phyloP scores from a whole-genome alignment of 768 basidiomycete species.

The Coprinopsis strossmayeri region DNA sequence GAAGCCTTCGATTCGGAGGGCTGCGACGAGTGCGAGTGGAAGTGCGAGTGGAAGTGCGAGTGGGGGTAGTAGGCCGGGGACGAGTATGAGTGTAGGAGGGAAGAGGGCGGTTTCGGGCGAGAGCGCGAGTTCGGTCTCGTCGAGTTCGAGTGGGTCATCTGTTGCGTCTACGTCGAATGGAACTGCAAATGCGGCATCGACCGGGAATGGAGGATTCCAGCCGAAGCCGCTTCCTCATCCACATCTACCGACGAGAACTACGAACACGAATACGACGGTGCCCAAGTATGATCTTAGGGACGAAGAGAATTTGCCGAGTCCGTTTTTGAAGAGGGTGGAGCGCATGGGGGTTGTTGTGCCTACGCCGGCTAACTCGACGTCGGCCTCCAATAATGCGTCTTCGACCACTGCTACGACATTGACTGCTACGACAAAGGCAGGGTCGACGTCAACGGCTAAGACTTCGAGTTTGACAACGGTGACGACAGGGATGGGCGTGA shows the following conservation, averaged over 20 bases:
- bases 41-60: background rate
- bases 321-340: slow-evolving; percentile 62
- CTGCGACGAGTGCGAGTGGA: slow-evolving; percentile 10
- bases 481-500: background rate
- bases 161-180: too few relatives aligned
- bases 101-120: slow-evolving; percentile 10
- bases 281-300: slow-evolving; percentile 65
- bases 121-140: too few relatives aligned
- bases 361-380: slow-evolving; percentile 4
- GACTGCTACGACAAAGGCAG: background rate
- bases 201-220: too few relatives aligned
- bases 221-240: slow-evolving; percentile 36
- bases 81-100: too few relatives aligned
- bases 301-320: slow-evolving; percentile 82
- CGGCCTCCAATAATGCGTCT: too few relatives aligned
- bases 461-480: background rate
- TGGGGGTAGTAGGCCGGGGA: background rate
- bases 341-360: slow-evolving; percentile 18
- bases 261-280: slow-evolving; percentile 14
- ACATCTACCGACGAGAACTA: background rate
- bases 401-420: too few relatives aligned
- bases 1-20: slow-evolving; percentile 38
- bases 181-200: slow-evolving; percentile 11
- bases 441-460: too few relatives aligned
- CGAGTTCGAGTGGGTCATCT: too few relatives aligned